A percentile compares a stretch with the other conserved stretches of the same genome.
phyloP scores from a whole-genome alignment of 495 filamentous ascomycete genomes.

The Aspergillus ostianus region DNA sequence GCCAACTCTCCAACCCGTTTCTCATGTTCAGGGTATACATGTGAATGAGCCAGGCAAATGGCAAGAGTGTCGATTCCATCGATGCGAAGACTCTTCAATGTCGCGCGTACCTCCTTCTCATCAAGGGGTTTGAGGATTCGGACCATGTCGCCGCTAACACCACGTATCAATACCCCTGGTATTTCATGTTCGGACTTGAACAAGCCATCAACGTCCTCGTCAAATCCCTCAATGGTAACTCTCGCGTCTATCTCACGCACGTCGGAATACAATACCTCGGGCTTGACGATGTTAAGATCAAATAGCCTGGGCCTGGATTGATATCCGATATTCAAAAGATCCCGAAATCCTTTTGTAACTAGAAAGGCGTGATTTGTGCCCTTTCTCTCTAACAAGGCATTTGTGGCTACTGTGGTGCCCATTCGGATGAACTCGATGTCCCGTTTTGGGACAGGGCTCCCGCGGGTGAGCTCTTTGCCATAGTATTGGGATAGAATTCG shows the following conservation, averaged over 20 bases:
- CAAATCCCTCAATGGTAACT: constrained; percentile 47
- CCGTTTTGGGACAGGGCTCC: constrained; percentile 77
- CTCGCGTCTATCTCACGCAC: constrained; percentile 81
- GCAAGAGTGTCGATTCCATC: constrained; percentile 50
- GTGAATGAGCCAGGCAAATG: constrained; percentile 53
- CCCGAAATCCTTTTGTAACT: constrained; percentile 89
- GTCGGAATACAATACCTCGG: constrained; percentile 71
- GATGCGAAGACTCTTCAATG: constrained; percentile 42
- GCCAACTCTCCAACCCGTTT: constrained; percentile 48
- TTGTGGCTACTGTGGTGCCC: constrained; percentile 89
- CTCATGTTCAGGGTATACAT: constrained; percentile 55
- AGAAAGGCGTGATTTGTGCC: constrained; percentile 88
- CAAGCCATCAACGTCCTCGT: constrained; percentile 64
- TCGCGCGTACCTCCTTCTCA: constrained; percentile 34
- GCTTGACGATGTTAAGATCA: constrained; percentile 74
- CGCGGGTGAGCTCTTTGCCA: constrained; percentile 71
- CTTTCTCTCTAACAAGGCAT: constrained; percentile 87
- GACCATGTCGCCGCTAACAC: constrained; percentile 18
- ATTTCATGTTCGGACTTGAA: constrained; percentile 3
- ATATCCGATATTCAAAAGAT: constrained; percentile 86
- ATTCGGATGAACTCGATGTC: constrained; percentile 81
- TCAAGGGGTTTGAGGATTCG: constrained; percentile 31
- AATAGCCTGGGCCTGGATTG: constrained; percentile 83
- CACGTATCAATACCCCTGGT: constrained; percentile 9
- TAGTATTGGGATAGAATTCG: constrained; percentile 83